Evolutionary conservation across 768 basidiomycete genomes (phyloP).

Genomic region (Xerocomus brunneocitrinus): DNA sequence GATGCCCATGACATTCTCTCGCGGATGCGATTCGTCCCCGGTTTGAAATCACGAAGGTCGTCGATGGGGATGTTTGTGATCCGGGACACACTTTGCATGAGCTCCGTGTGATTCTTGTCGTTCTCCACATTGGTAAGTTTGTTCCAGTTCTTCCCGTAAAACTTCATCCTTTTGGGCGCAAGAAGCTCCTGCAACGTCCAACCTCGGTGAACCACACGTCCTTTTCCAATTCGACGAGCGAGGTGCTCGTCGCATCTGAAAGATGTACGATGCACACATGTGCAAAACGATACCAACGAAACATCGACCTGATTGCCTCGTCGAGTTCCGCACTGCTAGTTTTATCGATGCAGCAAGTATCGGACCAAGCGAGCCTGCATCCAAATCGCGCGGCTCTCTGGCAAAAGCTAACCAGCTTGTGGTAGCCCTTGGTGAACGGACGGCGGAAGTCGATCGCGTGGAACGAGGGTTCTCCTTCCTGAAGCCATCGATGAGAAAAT

Average conservation of each 20-base stretch:
- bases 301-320: slow-evolving; percentile 17
- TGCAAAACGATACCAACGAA: slow-evolving; percentile 14
- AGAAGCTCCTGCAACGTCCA: slow-evolving; percentile 15
- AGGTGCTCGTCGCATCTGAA: slow-evolving; percentile 1
- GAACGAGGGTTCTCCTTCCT: slow-evolving; percentile 8
- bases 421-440: slow-evolving; percentile 6
- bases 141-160: slow-evolving; percentile 10
- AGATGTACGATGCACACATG: slow-evolving; percentile 14
- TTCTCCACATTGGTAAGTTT: slow-evolving; percentile 1
- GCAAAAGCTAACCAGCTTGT: slow-evolving; percentile 14
- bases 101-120: slow-evolving; percentile 2
- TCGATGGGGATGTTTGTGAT: slow-evolving; percentile 8
- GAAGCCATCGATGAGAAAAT: slow-evolving; percentile 15
- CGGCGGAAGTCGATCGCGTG: neutral
- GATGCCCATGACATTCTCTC: slow-evolving; percentile 23
- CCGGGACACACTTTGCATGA: slow-evolving; percentile 2
- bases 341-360: slow-evolving; percentile 16
- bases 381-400: slow-evolving; percentile 1
- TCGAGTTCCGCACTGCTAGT: slow-evolving; percentile 14
- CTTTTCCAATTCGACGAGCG: neutral
- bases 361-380: slow-evolving; percentile 15
- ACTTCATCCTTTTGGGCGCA: slow-evolving; percentile 7
- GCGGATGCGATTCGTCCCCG: slow-evolving; percentile 11
- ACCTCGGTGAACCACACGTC: slow-evolving; percentile 16
- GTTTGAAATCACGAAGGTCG: slow-evolving; percentile 9